These are phyloP conservation scores for Eutypa lata DNA, from an alignment of 2,329 filamentous ascomycete genomes.

Conservation along the genomic window DNA sequence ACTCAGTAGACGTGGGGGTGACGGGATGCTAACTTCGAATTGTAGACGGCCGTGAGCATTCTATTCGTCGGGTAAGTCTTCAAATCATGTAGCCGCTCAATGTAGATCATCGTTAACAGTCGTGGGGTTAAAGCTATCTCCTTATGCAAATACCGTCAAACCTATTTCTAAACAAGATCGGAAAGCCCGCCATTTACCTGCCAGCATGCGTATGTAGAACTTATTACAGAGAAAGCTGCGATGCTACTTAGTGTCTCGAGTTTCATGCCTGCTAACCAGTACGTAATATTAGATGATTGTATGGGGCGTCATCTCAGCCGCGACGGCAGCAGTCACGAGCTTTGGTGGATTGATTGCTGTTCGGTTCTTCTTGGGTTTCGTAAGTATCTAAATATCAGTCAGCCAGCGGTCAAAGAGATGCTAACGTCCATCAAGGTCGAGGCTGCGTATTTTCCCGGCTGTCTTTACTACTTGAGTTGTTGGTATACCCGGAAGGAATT, in stretches of 20 bases:
- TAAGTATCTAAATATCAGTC: neutral
- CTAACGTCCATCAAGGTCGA: neutral
- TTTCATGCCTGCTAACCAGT: no score
- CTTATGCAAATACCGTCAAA: slow-evolving; percentile 52
- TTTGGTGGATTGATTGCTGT: slow-evolving; percentile 35
- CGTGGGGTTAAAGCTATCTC: slow-evolving; percentile 33
- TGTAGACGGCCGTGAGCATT: slow-evolving; percentile 45
- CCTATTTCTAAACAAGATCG: slow-evolving; percentile 48
- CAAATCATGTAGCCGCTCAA: no score
- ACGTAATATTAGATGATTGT: slow-evolving; percentile 46
- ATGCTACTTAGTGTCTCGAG: no score
- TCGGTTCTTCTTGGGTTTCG: slow-evolving; percentile 40
- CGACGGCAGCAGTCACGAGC: slow-evolving; percentile 33
- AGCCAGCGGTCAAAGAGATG: neutral
- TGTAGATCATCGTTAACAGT: no score
- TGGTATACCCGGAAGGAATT: slow-evolving; percentile 72
- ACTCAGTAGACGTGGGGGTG: neutral
- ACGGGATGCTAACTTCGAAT: slow-evolving; percentile 6
- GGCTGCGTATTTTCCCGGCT: slow-evolving; percentile 40
- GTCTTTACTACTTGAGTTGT: slow-evolving; percentile 59
- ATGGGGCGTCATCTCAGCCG: slow-evolving; percentile 45
- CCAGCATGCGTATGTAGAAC: slow-evolving; percentile 39
- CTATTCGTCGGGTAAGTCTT: slow-evolving; percentile 47
- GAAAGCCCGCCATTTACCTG: slow-evolving; percentile 44
- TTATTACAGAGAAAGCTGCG: no score